Conservation (phyloP, 805 yeast genomes). For the Myxozyma lipomycoides region DNA sequence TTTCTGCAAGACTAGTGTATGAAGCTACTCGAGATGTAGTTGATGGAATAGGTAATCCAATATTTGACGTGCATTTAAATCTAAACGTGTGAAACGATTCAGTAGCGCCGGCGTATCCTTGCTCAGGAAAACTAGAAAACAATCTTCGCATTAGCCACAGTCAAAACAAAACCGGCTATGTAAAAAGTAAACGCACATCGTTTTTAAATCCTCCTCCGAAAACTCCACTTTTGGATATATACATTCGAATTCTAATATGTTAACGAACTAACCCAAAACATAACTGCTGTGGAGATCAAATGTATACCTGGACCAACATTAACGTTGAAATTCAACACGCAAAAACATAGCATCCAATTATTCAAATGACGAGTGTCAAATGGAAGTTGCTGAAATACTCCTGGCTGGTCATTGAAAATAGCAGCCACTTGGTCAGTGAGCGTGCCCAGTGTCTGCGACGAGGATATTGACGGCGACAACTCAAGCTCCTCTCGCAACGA, state of each 20-base stretch:
- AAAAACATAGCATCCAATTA: constrained; percentile 23
- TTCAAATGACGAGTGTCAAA: constrained; percentile 9
- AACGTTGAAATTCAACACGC: constrained; percentile 25
- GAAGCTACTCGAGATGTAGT: constrained; percentile 5
- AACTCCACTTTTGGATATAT: constrained; percentile 21
- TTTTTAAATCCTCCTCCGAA: constrained; percentile 22
- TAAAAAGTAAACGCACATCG: constrained; percentile 15
- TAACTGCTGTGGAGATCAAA: neutral
- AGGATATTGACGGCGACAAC: neutral
- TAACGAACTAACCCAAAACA: neutral
- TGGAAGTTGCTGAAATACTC: constrained; percentile 7
- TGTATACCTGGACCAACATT: constrained; percentile 19
- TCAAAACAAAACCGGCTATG: too few species aligned
- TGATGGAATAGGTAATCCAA: constrained; percentile 13
- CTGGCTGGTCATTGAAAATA: constrained; percentile 6
- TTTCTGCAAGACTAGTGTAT: constrained; percentile 1
- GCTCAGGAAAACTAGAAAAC: constrained; percentile 27
- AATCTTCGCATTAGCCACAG: too few species aligned
- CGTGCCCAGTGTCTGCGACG: constrained; percentile 2
- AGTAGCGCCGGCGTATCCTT: constrained; percentile 17
- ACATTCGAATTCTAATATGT: constrained; percentile 21
- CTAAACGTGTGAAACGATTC: constrained; percentile 24
- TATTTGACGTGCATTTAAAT: constrained; percentile 12
- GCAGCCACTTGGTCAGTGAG: constrained; percentile 17
- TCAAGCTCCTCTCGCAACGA: too few species aligned